Percentiles rank a stretch among this genome's conserved stretches.
These are phyloP conservation scores for Phialemonium atrogriseum DNA, from an alignment of 2,329 filamentous ascomycete genomes.

Conservation along the genomic window DNA sequence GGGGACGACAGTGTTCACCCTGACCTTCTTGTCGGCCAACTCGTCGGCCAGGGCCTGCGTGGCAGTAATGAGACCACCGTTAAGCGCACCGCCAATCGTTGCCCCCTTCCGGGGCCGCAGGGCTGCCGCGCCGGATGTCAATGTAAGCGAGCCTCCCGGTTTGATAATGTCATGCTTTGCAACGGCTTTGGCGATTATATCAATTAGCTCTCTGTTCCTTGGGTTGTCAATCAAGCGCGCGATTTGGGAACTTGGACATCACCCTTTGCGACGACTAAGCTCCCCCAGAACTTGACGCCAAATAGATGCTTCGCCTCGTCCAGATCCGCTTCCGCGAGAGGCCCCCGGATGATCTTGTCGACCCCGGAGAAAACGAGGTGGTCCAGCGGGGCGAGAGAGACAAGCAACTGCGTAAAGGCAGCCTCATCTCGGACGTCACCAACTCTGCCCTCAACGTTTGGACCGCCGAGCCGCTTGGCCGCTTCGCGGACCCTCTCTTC, in stretches of 20 bases:
- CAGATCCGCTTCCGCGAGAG: slow-evolving; percentile 22
- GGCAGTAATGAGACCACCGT: slow-evolving; percentile 18
- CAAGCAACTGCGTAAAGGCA: slow-evolving; percentile 20
- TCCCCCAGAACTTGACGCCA: slow-evolving; percentile 32
- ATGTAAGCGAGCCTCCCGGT: slow-evolving; percentile 26
- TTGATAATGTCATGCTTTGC: slow-evolving; percentile 27
- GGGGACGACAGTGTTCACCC: slow-evolving; percentile 23
- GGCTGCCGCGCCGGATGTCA: slow-evolving; percentile 27
- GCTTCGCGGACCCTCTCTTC: slow-evolving; percentile 20
- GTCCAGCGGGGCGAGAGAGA: slow-evolving; percentile 24
- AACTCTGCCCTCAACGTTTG: slow-evolving; percentile 17
- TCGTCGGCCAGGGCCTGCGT: slow-evolving; percentile 19
- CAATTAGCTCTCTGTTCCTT: no score
- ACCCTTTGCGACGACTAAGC: slow-evolving; percentile 25
- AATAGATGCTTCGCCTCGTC: slow-evolving; percentile 25
- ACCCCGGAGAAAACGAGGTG: slow-evolving; percentile 29
- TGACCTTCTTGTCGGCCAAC: slow-evolving; percentile 16
- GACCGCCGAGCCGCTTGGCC: slow-evolving; percentile 17
- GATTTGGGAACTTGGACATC: neutral
- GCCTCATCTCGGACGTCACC: slow-evolving; percentile 26
- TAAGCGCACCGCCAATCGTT: slow-evolving; percentile 23
- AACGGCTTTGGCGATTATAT: slow-evolving; percentile 13
- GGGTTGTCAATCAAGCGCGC: no score
- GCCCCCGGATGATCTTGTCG: slow-evolving; percentile 28
- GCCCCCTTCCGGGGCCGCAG: slow-evolving; percentile 27